These are phyloP conservation scores for Staphylotrichum longicolle DNA, from an alignment of 495 filamentous ascomycete genomes.

Conservation along the genomic window DNA sequence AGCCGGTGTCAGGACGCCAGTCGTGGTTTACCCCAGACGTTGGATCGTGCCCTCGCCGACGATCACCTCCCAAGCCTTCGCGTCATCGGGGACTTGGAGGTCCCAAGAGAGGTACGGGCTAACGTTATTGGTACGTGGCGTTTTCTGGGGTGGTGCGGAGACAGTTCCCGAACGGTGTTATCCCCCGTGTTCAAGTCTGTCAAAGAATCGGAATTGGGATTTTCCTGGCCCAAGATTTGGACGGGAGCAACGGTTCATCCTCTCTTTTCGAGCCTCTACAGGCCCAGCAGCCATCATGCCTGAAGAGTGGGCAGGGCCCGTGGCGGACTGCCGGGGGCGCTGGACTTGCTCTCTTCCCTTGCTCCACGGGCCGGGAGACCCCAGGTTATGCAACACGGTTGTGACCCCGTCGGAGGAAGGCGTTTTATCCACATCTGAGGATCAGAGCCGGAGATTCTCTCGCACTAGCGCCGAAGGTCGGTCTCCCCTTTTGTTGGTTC, in stretches of 20 bases:
- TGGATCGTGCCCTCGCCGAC: not conserved
- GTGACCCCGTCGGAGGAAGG: not conserved
- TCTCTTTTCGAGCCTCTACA: too few species aligned
- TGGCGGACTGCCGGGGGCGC: not conserved
- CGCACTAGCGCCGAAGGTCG: not conserved
- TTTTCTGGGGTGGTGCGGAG: not conserved
- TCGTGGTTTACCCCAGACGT: constrained; percentile 17
- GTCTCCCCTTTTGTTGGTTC: constrained; percentile 17
- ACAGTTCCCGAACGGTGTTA: not conserved
- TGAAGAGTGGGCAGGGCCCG: not conserved
- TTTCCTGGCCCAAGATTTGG: not conserved
- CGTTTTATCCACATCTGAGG: constrained; percentile 8
- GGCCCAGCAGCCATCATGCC: not conserved
- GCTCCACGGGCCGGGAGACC: constrained; percentile 7
- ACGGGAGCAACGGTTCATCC: not conserved
- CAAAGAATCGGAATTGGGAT: too few species aligned
- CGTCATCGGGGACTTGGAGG: constrained; percentile 2
- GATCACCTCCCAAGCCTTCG: not conserved
- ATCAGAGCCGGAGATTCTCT: constrained; percentile 3
- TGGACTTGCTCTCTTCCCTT: not conserved
- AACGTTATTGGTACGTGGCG: not conserved
- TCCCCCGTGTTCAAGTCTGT: too few species aligned
- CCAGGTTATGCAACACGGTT: constrained; percentile 7
- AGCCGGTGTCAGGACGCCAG: constrained; percentile 6
- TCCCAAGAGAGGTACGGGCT: not conserved